Evolutionary conservation across 1,139 yeast genomes (phyloP), one percentile per base, ranked within the genome.

Genomic region (Meyerozyma sp.): DNA sequence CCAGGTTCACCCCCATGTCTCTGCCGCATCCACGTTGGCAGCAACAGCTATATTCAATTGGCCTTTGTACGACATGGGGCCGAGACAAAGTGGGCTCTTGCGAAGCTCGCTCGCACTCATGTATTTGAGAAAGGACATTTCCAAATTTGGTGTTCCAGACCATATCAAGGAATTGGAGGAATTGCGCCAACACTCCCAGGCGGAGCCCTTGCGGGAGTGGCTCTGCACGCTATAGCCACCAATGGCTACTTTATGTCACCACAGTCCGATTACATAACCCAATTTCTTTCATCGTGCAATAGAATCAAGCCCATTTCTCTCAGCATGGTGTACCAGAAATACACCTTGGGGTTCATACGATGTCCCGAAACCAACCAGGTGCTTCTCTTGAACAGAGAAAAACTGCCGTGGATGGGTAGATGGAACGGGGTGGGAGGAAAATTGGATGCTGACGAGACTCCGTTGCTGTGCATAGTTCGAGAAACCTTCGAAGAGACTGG

Each of bases 391-490:
- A 74, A 74, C 45, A 56, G 79, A 30, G 63, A 67, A 43, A 73
- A 73, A 47, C 57, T 66, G 16, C 79, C 79, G 1, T 73, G 77
- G 75, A 73, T 71, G 77, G 79, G 79, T 2, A 57, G 71, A 43
- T 74, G 79, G 78, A 73, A 73, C 49, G 79, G 79, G 1, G 73
- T 74, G 11, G 79, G 79, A 3, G 79, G 79, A 1, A 73, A 74
- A 49, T 50, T 73, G 14, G 73, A 72, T 25, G 44, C 50, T 0
- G 57, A 48, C 8, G 77, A 71, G 50, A 47, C 65, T 2, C 70
- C 77, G 1, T 47, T 61, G 28, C 63, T 65, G 8, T 70, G 79
- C 44, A 72, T 73, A 18, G 58, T 66, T 4, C 50, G 79, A 41
- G 79, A 74, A 52, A 66, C 77, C 0, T 37, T 50, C 14, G 79